Conservation (phyloP, 805 yeast genomes). For the Candida coquimbonensis region DNA sequence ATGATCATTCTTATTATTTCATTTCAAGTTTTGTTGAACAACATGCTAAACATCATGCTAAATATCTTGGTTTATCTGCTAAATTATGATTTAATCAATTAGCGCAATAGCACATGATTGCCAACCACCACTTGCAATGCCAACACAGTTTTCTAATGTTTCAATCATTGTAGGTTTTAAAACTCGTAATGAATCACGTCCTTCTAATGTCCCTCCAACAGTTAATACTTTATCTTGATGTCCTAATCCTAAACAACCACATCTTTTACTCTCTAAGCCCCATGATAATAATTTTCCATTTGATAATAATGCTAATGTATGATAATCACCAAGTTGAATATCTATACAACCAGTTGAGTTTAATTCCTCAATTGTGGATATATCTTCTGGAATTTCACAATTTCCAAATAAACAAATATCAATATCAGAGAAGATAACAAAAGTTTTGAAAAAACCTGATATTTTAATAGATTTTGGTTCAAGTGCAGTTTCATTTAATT, state of each 20-base stretch:
- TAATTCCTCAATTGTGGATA: constrained; percentile 32
- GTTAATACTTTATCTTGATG: constrained; percentile 20
- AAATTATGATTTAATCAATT: constrained; percentile 18
- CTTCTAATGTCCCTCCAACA: constrained; percentile 13
- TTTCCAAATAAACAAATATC: constrained; percentile 25
- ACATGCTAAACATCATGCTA: constrained; percentile 85
- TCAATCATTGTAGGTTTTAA: constrained; percentile 36
- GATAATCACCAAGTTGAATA: constrained; percentile 68
- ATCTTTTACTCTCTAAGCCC: constrained; percentile 56
- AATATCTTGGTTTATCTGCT: constrained; percentile 35
- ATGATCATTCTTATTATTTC: constrained; percentile 88
- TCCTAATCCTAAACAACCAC: constrained; percentile 74
- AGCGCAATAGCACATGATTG: constrained; percentile 57
- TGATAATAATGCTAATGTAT: constrained; percentile 52
- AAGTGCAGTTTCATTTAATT: constrained; percentile 10
- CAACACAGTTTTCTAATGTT: constrained; percentile 19
- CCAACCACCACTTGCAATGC: constrained; percentile 72
- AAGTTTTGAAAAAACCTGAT: constrained; percentile 45
- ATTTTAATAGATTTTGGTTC: constrained; percentile 39
- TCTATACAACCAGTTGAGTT: constrained; percentile 45
- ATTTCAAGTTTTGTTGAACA: constrained; percentile 70
- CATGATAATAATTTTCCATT: constrained; percentile 54
- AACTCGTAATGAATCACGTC: constrained; percentile 24
- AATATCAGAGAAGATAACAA: constrained; percentile 49
- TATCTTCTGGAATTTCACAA: constrained; percentile 21